Percentiles rank a stretch among this genome's conserved stretches.
Evolutionary conservation across 169 alveolate species (phyloP).

Genomic region (Amoebophrya sp.): DNA sequence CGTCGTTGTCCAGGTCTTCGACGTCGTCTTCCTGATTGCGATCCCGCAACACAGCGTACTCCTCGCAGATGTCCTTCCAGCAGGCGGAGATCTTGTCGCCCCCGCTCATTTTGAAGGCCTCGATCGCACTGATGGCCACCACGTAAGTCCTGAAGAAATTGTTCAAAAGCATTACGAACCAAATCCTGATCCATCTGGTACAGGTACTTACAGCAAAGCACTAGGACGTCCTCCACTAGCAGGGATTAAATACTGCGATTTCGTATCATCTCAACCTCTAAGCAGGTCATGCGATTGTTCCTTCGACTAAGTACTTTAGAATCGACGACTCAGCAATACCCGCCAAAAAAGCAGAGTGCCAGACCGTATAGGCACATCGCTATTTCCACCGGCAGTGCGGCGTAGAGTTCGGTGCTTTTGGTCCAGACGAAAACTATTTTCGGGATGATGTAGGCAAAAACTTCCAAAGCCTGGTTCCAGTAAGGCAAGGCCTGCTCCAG

Average conservation of each 20-base stretch:
- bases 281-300: too few relatives aligned
- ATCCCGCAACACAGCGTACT: background rate
- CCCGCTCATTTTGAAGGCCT: background rate
- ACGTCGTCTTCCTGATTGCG: background rate
- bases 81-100: background rate
- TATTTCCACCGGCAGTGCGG: background rate
- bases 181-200: too few relatives aligned
- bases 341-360: background rate
- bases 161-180: too few relatives aligned
- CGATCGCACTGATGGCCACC: background rate
- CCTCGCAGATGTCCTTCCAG: background rate
- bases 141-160: background rate
- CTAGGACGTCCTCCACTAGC: too few relatives aligned
- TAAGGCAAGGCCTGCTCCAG: background rate
- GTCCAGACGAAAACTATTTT: background rate
- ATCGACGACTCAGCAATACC: too few relatives aligned
- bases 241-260: too few relatives aligned
- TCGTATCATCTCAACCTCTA: too few relatives aligned
- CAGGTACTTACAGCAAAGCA: too few relatives aligned
- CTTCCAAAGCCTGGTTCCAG: background rate
- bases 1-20: conserved; percentile 17
- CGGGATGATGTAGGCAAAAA: background rate
- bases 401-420: background rate
- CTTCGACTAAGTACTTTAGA: too few relatives aligned
- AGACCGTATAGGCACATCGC: background rate